These are phyloP conservation scores for Stygiomarasmius scandens DNA, from an alignment of 1,284 basidiomycete species.

Conservation along the genomic window DNA sequence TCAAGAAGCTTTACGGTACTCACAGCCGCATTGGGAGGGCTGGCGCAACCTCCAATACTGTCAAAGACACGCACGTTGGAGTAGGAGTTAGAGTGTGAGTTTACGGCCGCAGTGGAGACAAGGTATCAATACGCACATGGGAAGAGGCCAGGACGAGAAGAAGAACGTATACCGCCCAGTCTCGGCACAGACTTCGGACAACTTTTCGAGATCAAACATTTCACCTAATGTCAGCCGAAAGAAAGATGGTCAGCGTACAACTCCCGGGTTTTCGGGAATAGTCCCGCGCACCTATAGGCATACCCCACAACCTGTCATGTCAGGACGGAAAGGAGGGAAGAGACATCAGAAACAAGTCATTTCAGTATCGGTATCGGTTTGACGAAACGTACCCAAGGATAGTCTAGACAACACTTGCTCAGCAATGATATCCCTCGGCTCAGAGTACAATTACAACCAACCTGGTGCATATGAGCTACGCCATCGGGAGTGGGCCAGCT, in stretches of 20 bases:
- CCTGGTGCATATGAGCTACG: constrained; percentile 58
- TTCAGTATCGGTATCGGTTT: neutral
- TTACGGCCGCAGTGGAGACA: neutral
- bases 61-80: neutral
- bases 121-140: constrained; percentile 50
- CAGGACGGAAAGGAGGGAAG: neutral
- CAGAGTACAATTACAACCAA: constrained; percentile 28
- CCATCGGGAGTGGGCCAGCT: constrained; percentile 57
- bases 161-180: constrained; percentile 69
- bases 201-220: constrained; percentile 68
- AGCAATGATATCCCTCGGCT: neutral
- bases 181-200: constrained; percentile 58
- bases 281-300: constrained; percentile 58
- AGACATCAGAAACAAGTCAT: neutral
- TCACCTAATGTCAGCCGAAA: constrained; percentile 57
- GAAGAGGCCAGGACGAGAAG: constrained; percentile 73
- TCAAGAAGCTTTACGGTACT: constrained; percentile 27
- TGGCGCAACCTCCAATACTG: constrained; percentile 67
- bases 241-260: neutral
- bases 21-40: constrained; percentile 71
- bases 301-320: constrained; percentile 60
- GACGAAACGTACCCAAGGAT: constrained; percentile 53
- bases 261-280: constrained; percentile 7
- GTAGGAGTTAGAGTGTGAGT: neutral
- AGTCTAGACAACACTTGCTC: constrained; percentile 42